These are phyloP conservation scores for Phytophthora nicotianae DNA, from an alignment of 352 stramenopile species.

Conservation along the genomic window DNA sequence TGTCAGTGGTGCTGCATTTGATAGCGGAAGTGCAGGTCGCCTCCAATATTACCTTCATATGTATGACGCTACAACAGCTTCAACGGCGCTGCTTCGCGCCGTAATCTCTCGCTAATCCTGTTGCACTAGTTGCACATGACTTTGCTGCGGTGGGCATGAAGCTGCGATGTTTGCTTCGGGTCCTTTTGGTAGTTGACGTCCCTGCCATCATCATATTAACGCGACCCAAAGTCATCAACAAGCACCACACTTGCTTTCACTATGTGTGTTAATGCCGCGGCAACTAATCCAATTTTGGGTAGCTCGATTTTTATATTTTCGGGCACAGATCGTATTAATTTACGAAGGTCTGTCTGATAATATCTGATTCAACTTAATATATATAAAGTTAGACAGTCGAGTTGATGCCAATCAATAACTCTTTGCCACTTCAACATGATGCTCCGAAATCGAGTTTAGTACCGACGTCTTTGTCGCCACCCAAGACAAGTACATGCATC, in stretches of 20 bases:
- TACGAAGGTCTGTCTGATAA: background rate
- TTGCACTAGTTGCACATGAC: slow-evolving; percentile 17
- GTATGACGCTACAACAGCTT: background rate
- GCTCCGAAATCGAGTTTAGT: background rate
- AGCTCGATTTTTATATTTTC: slow-evolving; percentile 1
- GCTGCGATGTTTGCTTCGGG: background rate
- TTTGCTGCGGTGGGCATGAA: slow-evolving; percentile 4
- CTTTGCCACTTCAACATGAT: slow-evolving; percentile 11
- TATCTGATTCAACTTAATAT: background rate
- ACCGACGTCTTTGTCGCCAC: slow-evolving; percentile 11
- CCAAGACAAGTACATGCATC: background rate
- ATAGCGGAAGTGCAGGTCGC: too few relatives aligned
- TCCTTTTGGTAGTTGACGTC: slow-evolving; percentile 5
- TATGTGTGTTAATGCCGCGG: background rate
- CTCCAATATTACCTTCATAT: background rate
- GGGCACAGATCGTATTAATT: background rate
- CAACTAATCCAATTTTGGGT: slow-evolving; percentile 1
- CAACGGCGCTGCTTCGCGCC: slow-evolving; percentile 1
- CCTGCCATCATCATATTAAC: slow-evolving; percentile 8
- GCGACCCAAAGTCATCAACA: slow-evolving; percentile 1
- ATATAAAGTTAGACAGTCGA: slow-evolving; percentile 4
- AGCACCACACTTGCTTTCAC: background rate
- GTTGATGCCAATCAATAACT: slow-evolving; percentile 9
- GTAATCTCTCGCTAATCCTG: slow-evolving; percentile 14
- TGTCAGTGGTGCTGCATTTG: too few relatives aligned